phyloP scores from a whole-genome alignment of 257 asterid species.

The Nicotiana obtusifolia region DNA sequence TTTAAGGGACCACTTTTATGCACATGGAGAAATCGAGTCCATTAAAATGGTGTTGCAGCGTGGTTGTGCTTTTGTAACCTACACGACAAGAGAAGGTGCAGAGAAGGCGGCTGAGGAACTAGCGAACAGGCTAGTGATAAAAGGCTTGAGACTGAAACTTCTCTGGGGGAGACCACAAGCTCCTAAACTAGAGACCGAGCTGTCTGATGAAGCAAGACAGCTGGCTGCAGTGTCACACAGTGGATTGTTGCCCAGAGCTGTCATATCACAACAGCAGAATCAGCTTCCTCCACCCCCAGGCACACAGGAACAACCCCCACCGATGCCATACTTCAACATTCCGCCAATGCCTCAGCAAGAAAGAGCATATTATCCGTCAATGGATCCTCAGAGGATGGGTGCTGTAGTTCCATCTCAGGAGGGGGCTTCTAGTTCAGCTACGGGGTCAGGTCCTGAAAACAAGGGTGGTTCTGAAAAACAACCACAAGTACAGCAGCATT shows the following conservation, averaged over 20 bases:
- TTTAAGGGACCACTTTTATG: constrained; percentile 79
- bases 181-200: constrained; percentile 58
- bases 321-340: constrained; percentile 77
- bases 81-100: constrained; percentile 94
- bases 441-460: constrained; percentile 45
- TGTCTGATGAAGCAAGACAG: constrained; percentile 68
- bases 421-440: constrained; percentile 51
- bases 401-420: constrained; percentile 71
- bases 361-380: constrained; percentile 78
- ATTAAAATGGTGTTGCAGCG: constrained; percentile 81
- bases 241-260: constrained; percentile 83
- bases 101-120: constrained; percentile 98
- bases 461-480: constrained; percentile 36
- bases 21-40: constrained; percentile 95
- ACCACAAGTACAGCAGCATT: constrained; percentile 37
- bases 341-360: constrained; percentile 80
- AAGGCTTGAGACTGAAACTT: constrained; percentile 83
- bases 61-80: constrained; percentile 91
- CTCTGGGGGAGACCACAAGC: constrained; percentile 96
- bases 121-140: constrained; percentile 71
- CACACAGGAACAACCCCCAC: constrained; percentile 44
- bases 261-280: constrained; percentile 87
- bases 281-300: constrained; percentile 64
- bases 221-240: constrained; percentile 74
- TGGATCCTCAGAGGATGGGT: constrained; percentile 99